phyloP scores from a whole-genome alignment of 2,329 filamentous ascomycete genomes.

The Monosporascus sp. region DNA sequence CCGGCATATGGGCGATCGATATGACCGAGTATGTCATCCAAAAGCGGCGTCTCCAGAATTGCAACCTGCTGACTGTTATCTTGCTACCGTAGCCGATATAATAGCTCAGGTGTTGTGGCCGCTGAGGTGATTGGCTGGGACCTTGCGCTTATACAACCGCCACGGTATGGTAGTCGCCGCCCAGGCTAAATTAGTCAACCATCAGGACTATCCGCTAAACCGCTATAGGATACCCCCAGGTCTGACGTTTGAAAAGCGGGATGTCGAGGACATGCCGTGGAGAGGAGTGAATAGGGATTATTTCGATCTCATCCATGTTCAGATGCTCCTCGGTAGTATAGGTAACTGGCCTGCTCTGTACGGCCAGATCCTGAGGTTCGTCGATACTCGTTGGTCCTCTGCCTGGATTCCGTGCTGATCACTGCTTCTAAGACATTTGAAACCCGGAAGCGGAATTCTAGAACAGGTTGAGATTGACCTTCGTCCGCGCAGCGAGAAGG shows the following conservation, averaged over 20 bases:
- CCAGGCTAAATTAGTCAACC: conserved; percentile 2
- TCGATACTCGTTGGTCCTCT: conserved; percentile 6
- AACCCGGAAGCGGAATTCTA: conserved; percentile 67
- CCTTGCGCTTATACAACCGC: conserved; percentile 31
- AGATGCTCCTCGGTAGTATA: conserved; percentile 74
- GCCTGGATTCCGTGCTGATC: conserved; percentile 12
- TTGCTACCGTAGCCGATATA: conserved; percentile 13
- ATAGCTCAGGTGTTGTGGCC: conserved; percentile 7
- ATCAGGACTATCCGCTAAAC: conserved; percentile 9
- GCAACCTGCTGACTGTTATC: conserved; percentile 5
- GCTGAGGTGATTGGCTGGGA: conserved; percentile 31
- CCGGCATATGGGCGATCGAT: conserved; percentile 86
- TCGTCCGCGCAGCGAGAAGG: conserved; percentile 65
- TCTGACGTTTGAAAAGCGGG: conserved; percentile 63
- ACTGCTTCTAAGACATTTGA: conserved; percentile 59
- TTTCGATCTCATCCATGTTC: conserved; percentile 80
- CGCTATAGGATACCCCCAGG: conserved; percentile 62
- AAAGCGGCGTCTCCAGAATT: background rate
- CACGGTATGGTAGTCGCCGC: conserved; percentile 22
- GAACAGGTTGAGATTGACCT: conserved; percentile 92
- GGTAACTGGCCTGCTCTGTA: conserved; percentile 72
- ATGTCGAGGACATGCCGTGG: conserved; percentile 72
- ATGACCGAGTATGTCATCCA: conserved; percentile 62
- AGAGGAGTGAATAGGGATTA: conserved; percentile 39
- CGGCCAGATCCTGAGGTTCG: conserved; percentile 60